Evolutionary conservation across 2,329 filamentous ascomycete genomes (phyloP).

Genomic region (Colletotrichum melonis): DNA sequence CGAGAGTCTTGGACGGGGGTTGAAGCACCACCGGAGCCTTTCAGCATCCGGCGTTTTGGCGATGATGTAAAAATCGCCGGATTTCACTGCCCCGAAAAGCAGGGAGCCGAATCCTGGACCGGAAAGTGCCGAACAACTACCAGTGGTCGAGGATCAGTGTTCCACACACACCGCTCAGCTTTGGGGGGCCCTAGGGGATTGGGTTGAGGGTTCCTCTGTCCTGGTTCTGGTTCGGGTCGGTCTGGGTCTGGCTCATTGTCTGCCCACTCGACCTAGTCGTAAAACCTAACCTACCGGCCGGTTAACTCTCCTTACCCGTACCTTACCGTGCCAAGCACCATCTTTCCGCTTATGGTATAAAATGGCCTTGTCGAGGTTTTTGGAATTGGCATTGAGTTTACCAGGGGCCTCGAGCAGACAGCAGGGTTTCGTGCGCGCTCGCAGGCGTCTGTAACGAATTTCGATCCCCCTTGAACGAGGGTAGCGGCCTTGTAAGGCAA

Average conservation of each 20-base stretch:
- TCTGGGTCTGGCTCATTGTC: not conserved
- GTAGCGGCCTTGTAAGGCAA: conserved; percentile 2
- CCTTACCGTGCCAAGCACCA: not conserved
- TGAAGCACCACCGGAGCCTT: conserved; percentile 12
- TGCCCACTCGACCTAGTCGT: not conserved
- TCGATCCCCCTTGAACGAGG: not conserved
- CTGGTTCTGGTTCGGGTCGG: not conserved
- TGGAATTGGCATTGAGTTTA: not conserved
- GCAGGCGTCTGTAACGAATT: not conserved
- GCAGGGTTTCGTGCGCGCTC: not conserved
- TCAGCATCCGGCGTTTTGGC: conserved; percentile 22
- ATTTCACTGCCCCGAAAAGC: conserved; percentile 19
- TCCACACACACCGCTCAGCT: not conserved
- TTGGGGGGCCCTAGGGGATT: not conserved
- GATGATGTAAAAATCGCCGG: conserved; percentile 13
- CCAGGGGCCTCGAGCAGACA: not conserved
- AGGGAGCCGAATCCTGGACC: conserved; percentile 8
- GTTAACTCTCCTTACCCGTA: not conserved
- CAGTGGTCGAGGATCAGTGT: conserved; percentile 14
- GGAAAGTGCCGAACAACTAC: conserved; percentile 34
- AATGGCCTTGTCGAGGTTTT: not conserved
- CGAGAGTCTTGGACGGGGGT: not conserved
- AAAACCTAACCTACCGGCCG: not conserved
- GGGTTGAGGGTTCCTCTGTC: not conserved
- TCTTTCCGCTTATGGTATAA: conserved; percentile 1